phyloP scores from a whole-genome alignment of 768 basidiomycete species.

The Xerocomellus amylosporus region DNA sequence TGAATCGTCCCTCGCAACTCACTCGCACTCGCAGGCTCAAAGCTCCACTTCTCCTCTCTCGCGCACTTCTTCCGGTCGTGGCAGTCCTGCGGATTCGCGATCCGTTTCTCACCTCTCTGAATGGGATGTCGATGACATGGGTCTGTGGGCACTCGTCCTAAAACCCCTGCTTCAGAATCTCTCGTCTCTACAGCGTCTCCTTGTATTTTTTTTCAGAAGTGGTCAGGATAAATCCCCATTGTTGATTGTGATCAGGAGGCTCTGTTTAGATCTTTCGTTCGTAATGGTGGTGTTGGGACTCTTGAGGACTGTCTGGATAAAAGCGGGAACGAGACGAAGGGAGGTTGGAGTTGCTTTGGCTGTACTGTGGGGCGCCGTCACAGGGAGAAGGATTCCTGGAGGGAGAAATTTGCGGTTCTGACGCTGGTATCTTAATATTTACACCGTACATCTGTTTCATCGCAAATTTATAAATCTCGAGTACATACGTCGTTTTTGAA shows the following conservation, averaged over 20 bases:
- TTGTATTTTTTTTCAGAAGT: conserved; percentile 56
- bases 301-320: conserved; percentile 59
- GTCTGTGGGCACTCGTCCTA: conserved; percentile 76
- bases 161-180: conserved; percentile 59
- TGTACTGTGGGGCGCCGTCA: conserved; percentile 67
- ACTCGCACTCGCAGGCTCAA: conserved; percentile 32
- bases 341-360: conserved; percentile 66
- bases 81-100: conserved; percentile 40
- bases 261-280: conserved; percentile 79
- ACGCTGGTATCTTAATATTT: conserved; percentile 7
- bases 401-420: conserved; percentile 26
- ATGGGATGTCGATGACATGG: conserved; percentile 80
- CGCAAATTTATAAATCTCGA: background rate
- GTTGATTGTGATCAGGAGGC: conserved; percentile 63
- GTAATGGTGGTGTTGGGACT: conserved; percentile 60
- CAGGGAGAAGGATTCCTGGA: conserved; percentile 57
- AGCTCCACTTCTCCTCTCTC: conserved; percentile 45
- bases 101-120: conserved; percentile 27
- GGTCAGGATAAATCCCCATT: conserved; percentile 60
- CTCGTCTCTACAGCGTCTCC: conserved; percentile 46
- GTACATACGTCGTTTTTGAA: background rate
- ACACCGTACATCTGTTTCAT: conserved; percentile 8
- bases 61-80: conserved; percentile 39
- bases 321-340: conserved; percentile 62
- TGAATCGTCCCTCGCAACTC: conserved; percentile 40